Percentiles rank a stretch among this genome's conserved stretches.
Evolutionary conservation across 2,329 filamentous ascomycete genomes (phyloP).

Genomic region (Apiospora saccharicola): DNA sequence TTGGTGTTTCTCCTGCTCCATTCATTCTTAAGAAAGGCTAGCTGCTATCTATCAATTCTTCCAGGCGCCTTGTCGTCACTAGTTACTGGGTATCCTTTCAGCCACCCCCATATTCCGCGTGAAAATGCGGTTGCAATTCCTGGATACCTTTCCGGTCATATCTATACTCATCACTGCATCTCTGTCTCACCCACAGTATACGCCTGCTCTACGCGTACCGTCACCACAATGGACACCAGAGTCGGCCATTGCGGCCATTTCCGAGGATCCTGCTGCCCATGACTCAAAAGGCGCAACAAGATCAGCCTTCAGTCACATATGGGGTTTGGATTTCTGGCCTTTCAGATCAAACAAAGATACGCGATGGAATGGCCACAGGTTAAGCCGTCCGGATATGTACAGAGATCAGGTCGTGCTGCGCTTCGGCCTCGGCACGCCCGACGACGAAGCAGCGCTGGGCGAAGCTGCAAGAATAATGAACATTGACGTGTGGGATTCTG

Average conservation of each 20-base stretch:
- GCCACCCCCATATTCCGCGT: conserved; percentile 3
- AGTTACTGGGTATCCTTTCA: conserved; percentile 1
- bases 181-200: background rate
- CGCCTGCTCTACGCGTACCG: background rate
- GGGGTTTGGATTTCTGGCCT: conserved; percentile 24
- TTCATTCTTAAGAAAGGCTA: background rate
- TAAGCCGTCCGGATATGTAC: conserved; percentile 57
- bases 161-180: conserved; percentile 3
- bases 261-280: background rate
- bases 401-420: conserved; percentile 86
- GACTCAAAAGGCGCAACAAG: background rate
- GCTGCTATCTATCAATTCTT: background rate
- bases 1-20: background rate
- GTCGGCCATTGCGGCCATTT: conserved; percentile 8
- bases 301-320: background rate
- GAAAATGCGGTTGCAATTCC: conserved; percentile 9
- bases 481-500: conserved; percentile 90
- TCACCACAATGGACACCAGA: background rate
- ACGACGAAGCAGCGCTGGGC: conserved; percentile 39
- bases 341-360: conserved; percentile 32
- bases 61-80: conserved; percentile 11
- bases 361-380: conserved; percentile 37
- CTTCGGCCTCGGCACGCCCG: conserved; percentile 73
- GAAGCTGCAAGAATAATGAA: conserved; percentile 64
- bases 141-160: background rate